These are phyloP conservation scores for Aplosporella prunicola DNA, from an alignment of 2,329 filamentous ascomycete genomes.

Conservation along the genomic window DNA sequence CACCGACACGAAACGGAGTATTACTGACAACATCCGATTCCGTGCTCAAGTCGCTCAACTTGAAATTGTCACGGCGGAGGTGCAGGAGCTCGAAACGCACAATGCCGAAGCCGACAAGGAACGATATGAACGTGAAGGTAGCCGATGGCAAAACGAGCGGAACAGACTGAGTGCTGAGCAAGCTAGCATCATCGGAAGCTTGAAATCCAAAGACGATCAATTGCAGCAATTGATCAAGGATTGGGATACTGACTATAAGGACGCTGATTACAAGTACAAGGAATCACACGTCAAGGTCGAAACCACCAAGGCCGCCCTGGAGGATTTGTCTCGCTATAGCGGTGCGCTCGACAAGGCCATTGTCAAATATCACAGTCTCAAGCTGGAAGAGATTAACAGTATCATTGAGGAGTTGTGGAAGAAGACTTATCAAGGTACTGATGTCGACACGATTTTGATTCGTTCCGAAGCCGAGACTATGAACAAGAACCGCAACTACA, in stretches of 20 bases:
- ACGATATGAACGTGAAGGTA: conserved; percentile 61
- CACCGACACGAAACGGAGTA: conserved; percentile 75
- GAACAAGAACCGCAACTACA: conserved; percentile 73
- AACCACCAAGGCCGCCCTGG: conserved; percentile 85
- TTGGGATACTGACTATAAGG: conserved; percentile 78
- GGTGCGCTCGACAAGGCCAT: conserved; percentile 88
- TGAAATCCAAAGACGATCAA: conserved; percentile 79
- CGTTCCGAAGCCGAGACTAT: conserved; percentile 76
- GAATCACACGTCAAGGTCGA: conserved; percentile 82
- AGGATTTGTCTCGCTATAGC: conserved; percentile 76
- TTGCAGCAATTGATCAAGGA: conserved; percentile 63
- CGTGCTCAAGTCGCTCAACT: conserved; percentile 65
- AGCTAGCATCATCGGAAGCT: conserved; percentile 63
- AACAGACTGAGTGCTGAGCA: conserved; percentile 63
- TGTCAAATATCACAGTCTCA: conserved; percentile 90
- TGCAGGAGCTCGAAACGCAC: conserved; percentile 63
- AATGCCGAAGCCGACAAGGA: conserved; percentile 77
- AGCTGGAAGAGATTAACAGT: conserved; percentile 97
- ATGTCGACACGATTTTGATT: conserved; percentile 94
- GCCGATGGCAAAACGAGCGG: conserved; percentile 55
- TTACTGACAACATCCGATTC: conserved; percentile 80
- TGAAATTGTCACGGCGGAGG: conserved; percentile 57
- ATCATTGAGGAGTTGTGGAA: conserved; percentile 97
- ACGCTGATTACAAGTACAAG: conserved; percentile 71
- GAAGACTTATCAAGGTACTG: conserved; percentile 90